Conservation (phyloP, 306 rosid species). For the Cicer judaicum region DNA sequence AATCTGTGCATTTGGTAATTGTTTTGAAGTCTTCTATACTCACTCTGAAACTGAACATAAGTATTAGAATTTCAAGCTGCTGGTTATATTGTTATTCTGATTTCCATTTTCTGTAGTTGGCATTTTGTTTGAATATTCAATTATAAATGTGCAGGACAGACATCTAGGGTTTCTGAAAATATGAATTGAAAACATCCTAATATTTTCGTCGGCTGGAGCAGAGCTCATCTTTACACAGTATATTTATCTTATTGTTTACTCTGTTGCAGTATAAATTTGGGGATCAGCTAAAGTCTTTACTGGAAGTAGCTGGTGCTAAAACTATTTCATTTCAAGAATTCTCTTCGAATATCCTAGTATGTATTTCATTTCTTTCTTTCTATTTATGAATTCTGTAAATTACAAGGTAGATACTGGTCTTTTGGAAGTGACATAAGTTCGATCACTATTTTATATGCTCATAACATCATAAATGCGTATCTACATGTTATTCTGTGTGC, state of each 20-base stretch:
- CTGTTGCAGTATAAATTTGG: constrained; percentile 66
- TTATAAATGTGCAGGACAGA: constrained; percentile 12
- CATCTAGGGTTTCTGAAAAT: constrained; percentile 9
- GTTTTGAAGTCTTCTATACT: constrained; percentile 35
- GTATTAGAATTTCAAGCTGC: constrained; percentile 11
- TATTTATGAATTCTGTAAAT: constrained; percentile 20
- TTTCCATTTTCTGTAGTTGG: constrained; percentile 30
- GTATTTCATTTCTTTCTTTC: constrained; percentile 45
- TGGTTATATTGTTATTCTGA: constrained; percentile 15
- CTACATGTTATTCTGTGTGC: constrained; percentile 31
- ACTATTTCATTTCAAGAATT: constrained; percentile 58
- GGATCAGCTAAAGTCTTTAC: constrained; percentile 61
- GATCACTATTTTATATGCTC: not conserved
- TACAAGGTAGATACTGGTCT: not conserved
- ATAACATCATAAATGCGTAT: constrained; percentile 8
- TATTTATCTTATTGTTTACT: constrained; percentile 39
- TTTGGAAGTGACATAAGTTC: constrained; percentile 18
- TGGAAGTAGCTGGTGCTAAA: constrained; percentile 81
- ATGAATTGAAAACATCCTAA: constrained; percentile 23
- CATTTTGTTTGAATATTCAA: not conserved
- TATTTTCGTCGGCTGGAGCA: constrained; percentile 24
- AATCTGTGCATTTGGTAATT: constrained; percentile 60
- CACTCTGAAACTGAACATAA: constrained; percentile 29
- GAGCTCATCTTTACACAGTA: constrained; percentile 22
- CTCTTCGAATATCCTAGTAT: constrained; percentile 67